Evolutionary conservation across 208 protist genomes (phyloP).

Genomic region (Trypanosomatidae sp.): DNA sequence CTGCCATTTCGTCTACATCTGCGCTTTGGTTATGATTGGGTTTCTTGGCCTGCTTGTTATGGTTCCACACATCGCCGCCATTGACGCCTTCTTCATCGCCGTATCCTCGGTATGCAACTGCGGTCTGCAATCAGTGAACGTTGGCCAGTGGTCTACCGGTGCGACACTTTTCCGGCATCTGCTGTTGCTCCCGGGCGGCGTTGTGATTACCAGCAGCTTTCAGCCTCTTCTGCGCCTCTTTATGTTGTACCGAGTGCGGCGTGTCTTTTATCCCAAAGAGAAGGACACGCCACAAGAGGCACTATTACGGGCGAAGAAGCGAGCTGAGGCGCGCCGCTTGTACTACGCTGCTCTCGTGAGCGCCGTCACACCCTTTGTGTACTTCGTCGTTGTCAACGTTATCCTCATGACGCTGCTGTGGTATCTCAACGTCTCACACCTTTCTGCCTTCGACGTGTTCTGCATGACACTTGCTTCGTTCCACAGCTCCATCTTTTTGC

Average conservation of each 20-base stretch:
- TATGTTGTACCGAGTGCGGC: constrained; percentile 49
- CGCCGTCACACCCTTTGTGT: constrained; percentile 41
- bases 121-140: constrained; percentile 66
- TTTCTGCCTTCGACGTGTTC: constrained; percentile 36
- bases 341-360: constrained; percentile 52
- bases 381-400: constrained; percentile 47
- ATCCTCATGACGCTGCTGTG: constrained; percentile 38
- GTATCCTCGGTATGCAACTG: constrained; percentile 78
- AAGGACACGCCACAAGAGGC: constrained; percentile 46
- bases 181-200: constrained; percentile 62
- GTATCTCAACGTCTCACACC: constrained; percentile 39
- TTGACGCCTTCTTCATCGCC: constrained; percentile 69
- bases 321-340: constrained; percentile 42
- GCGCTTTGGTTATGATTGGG: constrained; percentile 27
- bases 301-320: constrained; percentile 39
- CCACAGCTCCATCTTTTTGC: constrained; percentile 68
- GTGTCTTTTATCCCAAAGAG: constrained; percentile 31
- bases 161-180: constrained; percentile 46
- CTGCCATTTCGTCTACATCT: constrained; percentile 56
- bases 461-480: constrained; percentile 59
- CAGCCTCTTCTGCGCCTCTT: constrained; percentile 67
- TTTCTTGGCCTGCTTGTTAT: constrained; percentile 34
- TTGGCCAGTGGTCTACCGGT: constrained; percentile 37
- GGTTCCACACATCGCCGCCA: constrained; percentile 18
- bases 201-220: constrained; percentile 70